Percentiles rank a stretch among this genome's conserved stretches.
phyloP scores from a whole-genome alignment of 106 monocot genomes.

The Dendrobium nobile region DNA sequence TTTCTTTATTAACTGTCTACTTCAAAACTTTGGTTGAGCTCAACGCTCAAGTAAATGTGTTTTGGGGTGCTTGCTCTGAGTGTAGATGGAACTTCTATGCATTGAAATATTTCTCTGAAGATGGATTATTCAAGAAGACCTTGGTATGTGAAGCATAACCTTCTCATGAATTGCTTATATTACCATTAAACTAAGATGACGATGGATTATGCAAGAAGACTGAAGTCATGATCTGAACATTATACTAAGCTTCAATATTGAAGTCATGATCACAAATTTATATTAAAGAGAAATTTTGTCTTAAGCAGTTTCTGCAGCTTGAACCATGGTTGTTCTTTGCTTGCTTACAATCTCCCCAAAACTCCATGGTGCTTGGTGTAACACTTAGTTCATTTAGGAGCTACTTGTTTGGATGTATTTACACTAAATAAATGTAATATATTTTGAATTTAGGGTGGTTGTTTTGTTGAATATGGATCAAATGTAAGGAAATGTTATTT shows the following conservation, averaged over 20 bases:
- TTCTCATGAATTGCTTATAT: neutral
- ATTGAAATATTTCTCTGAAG: neutral
- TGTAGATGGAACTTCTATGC: neutral
- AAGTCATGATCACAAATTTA: neutral
- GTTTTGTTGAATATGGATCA: no score
- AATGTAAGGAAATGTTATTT: no score
- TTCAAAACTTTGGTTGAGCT: neutral
- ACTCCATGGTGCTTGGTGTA: neutral
- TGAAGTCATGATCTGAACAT: neutral
- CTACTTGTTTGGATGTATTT: no score
- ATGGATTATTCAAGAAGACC: neutral
- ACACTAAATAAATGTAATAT: no score
- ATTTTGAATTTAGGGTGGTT: no score
- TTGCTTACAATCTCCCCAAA: neutral
- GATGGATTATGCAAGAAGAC: neutral
- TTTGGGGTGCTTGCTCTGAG: neutral
- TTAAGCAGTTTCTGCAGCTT: neutral
- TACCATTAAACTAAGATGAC: neutral
- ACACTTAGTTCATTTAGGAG: neutral
- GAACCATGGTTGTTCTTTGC: neutral
- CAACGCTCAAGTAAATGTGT: neutral
- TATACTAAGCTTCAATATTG: neutral
- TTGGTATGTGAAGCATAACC: neutral
- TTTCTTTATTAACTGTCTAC: neutral
- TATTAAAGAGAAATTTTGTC: neutral